Evolutionary conservation across 805 yeast genomes (phyloP), one percentile per base, ranked within the genome.

Genomic region (Henningerozyma blattae): DNA sequence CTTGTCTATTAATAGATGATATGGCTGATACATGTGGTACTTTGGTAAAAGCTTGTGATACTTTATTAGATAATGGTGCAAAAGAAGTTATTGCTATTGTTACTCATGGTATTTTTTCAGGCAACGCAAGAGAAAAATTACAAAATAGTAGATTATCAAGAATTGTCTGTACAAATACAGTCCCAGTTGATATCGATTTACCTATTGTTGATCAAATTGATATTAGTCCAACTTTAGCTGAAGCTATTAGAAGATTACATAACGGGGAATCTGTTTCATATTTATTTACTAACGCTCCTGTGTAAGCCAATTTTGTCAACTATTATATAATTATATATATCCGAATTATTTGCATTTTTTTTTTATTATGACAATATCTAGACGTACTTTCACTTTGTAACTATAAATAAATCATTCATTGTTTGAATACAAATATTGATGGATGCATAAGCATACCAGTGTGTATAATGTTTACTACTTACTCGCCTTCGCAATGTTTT

Each of bases 1-100:
- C 77, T 4, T 87, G 96, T 59, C 67, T 91, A 17, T 64, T 89
- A 41, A 83, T 89, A 22, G 98, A 89, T 58, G 98, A 89, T 56
- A 91, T 89, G 93, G 97, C 97, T 26, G 98, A 89, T 54, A 89
- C 98, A 4, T 89, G 97, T 61, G 97, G 98, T 27, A 89, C 98
- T 2, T 65, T 89, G 44, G 91, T 84, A 42, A 89, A 89, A 59
- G 97, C 97, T 1, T 89, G 95, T 9, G 94, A 89, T 41, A 75
- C 87, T 5, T 64, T 89, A 39, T 61, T 86, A 43, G 77, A 72
- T 16, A 76, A 84, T 44, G 83, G 86, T 20, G 97, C 98, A 3
- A 67, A 72, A 38, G 70, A 74, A 41, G 97, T 91, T 17, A 72
- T 89, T 42, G 95, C 97, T 10, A 79, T 91, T 33, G 95, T 89